Evolutionary conservation across 2,329 filamentous ascomycete genomes (phyloP), one percentile per base, ranked within the genome.

Genomic region (Teratosphaeria destructans): DNA sequence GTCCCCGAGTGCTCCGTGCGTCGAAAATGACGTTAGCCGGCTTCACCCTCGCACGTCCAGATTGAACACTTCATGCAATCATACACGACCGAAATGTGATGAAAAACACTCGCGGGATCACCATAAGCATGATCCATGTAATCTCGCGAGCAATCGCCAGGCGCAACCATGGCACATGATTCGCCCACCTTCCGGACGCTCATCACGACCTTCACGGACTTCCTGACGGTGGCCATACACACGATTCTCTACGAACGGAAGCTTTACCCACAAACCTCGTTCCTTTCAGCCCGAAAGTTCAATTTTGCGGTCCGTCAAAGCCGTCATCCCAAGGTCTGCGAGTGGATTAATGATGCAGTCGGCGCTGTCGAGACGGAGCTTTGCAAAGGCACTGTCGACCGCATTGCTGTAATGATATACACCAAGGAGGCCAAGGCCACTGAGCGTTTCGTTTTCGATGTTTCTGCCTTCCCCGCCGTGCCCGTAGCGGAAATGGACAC

Each of bases 271-370:
- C 74, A 77, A 55, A 76, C 83, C 32, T 89, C 90, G 39, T 96
- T 96, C 76, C 82, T 93, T 60, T 84, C 87, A 52, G 83, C 87
- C 47, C 84, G 87, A 64, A 90, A 89, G 68, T 92, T 92, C 79
- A 91, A 93, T 75, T 85, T 90, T 60, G 82, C 90, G 34, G 87
- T 95, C 54, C 87, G 88, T 67, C 91, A 96, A 72, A 93, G 85
- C 61, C 87, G 91, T 60, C 91, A 96, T 73, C 90, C 92, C 0
- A 83, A 84, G 66, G 88, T 96, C 64, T 95, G 90, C 79, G 78
- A 84, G 68, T 96, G 92, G 88, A 85, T 96, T 74, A 83, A 81
- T 70, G 88, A 94, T 72, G 90, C 91, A 65, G 83, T 94, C 52
- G 78, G 85, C 63, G 87, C 90, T 39, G 82, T 91, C 26, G 80